Percentiles rank a stretch among this genome's conserved stretches.
These are phyloP conservation scores for Cercophora newfieldiana DNA, from an alignment of 495 filamentous ascomycete genomes.

Conservation along the genomic window DNA sequence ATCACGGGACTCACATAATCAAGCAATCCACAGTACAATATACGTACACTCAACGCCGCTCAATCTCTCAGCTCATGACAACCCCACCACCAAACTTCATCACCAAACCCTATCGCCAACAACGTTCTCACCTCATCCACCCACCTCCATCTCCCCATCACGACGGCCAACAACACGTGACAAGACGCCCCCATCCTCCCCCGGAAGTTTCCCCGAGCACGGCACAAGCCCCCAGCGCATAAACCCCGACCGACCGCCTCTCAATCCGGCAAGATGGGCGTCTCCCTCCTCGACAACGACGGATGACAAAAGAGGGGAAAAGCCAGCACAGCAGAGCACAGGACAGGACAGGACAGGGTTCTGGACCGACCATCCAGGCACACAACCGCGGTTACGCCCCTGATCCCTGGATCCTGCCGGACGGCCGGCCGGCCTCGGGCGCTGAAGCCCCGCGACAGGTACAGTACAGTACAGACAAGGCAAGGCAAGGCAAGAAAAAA, in stretches of 20 bases:
- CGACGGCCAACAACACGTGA: too few relatives aligned
- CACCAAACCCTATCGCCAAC: too few relatives aligned
- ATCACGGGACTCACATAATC: too few relatives aligned
- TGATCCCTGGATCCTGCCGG: not conserved
- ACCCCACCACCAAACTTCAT: too few relatives aligned
- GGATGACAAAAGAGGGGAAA: not conserved
- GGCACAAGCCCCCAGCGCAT: not conserved
- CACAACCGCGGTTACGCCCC: not conserved
- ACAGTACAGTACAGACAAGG: not conserved
- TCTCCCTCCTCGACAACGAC: not conserved
- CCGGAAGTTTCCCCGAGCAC: too few relatives aligned
- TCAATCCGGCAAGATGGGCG: not conserved
- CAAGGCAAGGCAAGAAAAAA: not conserved
- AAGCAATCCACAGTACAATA: too few relatives aligned
- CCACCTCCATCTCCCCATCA: too few relatives aligned
- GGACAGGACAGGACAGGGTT: not conserved
- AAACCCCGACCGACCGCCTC: not conserved
- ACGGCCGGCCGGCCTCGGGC: not conserved
- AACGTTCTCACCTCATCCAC: too few relatives aligned
- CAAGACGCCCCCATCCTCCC: too few relatives aligned
- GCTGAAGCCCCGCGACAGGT: not conserved
- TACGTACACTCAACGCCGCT: too few relatives aligned
- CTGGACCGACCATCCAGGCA: not conserved
- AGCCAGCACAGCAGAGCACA: not conserved
- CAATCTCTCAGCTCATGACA: too few relatives aligned